Conservation (phyloP, 192 early-diverging fungal genomes). For the Coemansia umbellata region DNA sequence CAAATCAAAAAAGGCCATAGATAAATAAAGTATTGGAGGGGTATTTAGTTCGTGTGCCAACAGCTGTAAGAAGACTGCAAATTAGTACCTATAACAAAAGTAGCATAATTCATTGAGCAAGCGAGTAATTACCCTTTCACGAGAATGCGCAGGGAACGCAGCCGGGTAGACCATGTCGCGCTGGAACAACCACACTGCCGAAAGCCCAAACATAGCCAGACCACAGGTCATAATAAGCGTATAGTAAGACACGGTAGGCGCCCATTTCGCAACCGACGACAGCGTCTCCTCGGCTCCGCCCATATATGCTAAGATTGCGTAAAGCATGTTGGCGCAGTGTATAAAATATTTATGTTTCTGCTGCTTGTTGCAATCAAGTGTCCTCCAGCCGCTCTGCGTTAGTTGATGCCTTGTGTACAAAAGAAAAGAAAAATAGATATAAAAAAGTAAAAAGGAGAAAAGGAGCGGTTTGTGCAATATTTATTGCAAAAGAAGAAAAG, state of each 20-base stretch:
- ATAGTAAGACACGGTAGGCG: constrained; percentile 40
- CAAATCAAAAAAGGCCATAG: background rate
- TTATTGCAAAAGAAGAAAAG: background rate
- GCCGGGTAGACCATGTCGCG: constrained; percentile 78
- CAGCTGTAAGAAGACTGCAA: too few species aligned
- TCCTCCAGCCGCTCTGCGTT: too few species aligned
- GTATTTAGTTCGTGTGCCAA: too few species aligned
- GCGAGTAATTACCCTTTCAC: constrained; percentile 25
- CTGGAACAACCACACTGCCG: constrained; percentile 64
- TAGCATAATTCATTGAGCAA: too few species aligned
- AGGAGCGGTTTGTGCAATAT: background rate
- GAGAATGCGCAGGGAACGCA: constrained; percentile 50
- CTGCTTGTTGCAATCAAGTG: background rate
- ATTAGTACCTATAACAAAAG: too few species aligned
- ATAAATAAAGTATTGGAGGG: background rate
- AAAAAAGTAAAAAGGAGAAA: constrained; percentile 1
- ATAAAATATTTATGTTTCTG: background rate
- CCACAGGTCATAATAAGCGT: constrained; percentile 4
- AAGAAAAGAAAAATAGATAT: background rate
- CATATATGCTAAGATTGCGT: constrained; percentile 34
- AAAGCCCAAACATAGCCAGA: constrained; percentile 24
- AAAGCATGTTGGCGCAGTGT: too few species aligned
- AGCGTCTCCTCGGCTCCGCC: constrained; percentile 33
- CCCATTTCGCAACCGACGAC: constrained; percentile 21
- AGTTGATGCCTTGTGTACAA: too few species aligned